Conservation (phyloP, 495 filamentous ascomycete genomes). For the Penicillium angulare region DNA sequence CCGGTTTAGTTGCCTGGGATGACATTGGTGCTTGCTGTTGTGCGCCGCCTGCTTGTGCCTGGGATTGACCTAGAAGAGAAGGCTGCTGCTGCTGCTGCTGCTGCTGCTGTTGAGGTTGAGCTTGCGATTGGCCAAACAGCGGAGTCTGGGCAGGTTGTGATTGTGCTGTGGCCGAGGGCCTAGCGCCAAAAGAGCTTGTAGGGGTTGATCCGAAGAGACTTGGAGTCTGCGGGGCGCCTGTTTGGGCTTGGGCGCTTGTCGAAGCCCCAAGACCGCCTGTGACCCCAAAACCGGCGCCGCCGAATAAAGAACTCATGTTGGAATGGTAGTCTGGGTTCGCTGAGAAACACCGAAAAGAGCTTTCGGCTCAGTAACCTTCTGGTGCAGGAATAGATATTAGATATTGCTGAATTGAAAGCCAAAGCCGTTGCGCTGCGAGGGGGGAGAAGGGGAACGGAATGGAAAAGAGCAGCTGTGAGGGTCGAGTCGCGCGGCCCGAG, state of each 20-base stretch:
- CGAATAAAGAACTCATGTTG: conserved; percentile 35
- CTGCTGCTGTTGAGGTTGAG: conserved; percentile 18
- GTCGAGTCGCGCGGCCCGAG: neutral
- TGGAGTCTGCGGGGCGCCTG: conserved; percentile 8
- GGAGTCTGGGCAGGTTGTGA: conserved; percentile 25
- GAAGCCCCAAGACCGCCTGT: conserved; percentile 27
- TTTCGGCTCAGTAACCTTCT: conserved; percentile 18
- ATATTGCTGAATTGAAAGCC: neutral
- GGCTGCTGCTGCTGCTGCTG: conserved; percentile 29
- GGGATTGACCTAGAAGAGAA: conserved; percentile 33
- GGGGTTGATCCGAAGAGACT: neutral
- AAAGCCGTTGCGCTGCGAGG: neutral
- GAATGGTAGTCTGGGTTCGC: conserved; percentile 6
- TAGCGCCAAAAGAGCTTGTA: conserved; percentile 26
- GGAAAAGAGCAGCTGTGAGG: neutral
- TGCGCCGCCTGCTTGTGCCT: conserved; percentile 16
- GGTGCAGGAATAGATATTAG: neutral
- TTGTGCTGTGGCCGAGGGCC: conserved; percentile 12
- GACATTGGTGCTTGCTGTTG: conserved; percentile 22
- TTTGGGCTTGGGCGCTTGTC: conserved; percentile 24
- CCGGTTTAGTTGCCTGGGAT: conserved; percentile 48
- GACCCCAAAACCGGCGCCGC: conserved; percentile 30
- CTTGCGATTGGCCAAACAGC: conserved; percentile 30
- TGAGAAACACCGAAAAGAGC: too few species aligned
- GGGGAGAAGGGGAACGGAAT: neutral